Conservation (phyloP, 1,284 basidiomycete species). For the Caloboletus firmus region DNA sequence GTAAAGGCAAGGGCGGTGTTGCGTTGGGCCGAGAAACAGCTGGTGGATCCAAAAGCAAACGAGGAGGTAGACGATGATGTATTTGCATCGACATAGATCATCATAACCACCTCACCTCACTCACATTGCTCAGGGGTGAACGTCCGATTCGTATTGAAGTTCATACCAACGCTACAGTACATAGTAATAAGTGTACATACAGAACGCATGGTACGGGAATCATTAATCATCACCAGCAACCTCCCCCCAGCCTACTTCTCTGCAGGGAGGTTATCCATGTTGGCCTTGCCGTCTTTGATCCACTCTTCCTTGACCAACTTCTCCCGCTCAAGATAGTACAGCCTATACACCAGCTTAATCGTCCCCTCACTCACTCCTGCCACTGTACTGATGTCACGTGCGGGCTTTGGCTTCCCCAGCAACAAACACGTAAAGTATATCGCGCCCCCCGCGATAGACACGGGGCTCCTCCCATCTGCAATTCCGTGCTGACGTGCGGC, state of each 20-base stretch:
- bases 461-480: constrained; percentile 90
- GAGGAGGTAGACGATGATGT: constrained; percentile 24
- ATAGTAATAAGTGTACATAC: constrained; percentile 18
- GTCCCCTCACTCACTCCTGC: constrained; percentile 97
- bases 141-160: neutral
- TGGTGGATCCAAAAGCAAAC: constrained; percentile 23
- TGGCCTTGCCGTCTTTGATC: constrained; percentile 76
- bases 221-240: no score
- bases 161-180: constrained; percentile 16
- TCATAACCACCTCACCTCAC: neutral
- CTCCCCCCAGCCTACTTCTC: constrained; percentile 22
- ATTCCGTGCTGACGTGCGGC: constrained; percentile 82
- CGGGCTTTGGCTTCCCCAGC: constrained; percentile 71
- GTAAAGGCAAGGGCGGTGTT: constrained; percentile 63
- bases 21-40: constrained; percentile 48
- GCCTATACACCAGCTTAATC: constrained; percentile 83
- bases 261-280: constrained; percentile 40
- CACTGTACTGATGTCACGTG: constrained; percentile 89
- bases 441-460: constrained; percentile 94
- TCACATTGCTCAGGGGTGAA: neutral
- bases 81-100: no score
- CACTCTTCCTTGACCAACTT: constrained; percentile 80
- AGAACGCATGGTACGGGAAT: constrained; percentile 18
- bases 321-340: constrained; percentile 69
- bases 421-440: constrained; percentile 91